These are phyloP conservation scores for Russula vinacea DNA, from an alignment of 768 basidiomycete genomes.

Conservation along the genomic window DNA sequence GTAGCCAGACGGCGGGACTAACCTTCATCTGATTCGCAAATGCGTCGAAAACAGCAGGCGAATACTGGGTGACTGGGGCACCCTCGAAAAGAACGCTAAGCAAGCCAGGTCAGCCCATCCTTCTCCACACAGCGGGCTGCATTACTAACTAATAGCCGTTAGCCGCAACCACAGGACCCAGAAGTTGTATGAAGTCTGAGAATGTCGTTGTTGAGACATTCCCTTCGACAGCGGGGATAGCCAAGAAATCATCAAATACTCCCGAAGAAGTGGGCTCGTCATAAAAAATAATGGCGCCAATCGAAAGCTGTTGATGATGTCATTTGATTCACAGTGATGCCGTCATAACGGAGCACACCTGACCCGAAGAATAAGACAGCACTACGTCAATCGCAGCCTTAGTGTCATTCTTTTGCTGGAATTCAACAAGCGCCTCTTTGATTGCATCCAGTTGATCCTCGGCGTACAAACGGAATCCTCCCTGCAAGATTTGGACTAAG, in stretches of 20 bases:
- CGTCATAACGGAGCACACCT: not conserved
- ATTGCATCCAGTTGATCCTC: not conserved
- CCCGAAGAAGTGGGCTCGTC: conserved; percentile 27
- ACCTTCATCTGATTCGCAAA: conserved; percentile 11
- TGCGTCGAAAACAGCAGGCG: not conserved
- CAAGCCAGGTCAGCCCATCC: not conserved
- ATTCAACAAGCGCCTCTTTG: not conserved
- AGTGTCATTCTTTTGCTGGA: conserved; percentile 6
- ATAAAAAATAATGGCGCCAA: conserved; percentile 19
- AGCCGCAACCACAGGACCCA: not conserved
- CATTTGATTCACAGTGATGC: not conserved
- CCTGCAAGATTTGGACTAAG: not conserved
- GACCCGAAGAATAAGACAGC: not conserved
- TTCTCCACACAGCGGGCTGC: not conserved
- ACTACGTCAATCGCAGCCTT: not conserved
- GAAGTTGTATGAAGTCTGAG: not conserved
- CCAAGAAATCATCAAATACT: conserved; percentile 30
- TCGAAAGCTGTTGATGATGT: not conserved
- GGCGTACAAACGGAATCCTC: not conserved
- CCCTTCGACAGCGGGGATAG: conserved; percentile 2
- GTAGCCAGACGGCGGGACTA: not conserved
- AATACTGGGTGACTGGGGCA: conserved; percentile 1
- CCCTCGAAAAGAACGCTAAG: not conserved
- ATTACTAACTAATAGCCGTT: not conserved
- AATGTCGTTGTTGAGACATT: conserved; percentile 14